These are phyloP conservation scores for Colletotrichum aenigma DNA, from an alignment of 2,329 filamentous ascomycete species.

Conservation along the genomic window DNA sequence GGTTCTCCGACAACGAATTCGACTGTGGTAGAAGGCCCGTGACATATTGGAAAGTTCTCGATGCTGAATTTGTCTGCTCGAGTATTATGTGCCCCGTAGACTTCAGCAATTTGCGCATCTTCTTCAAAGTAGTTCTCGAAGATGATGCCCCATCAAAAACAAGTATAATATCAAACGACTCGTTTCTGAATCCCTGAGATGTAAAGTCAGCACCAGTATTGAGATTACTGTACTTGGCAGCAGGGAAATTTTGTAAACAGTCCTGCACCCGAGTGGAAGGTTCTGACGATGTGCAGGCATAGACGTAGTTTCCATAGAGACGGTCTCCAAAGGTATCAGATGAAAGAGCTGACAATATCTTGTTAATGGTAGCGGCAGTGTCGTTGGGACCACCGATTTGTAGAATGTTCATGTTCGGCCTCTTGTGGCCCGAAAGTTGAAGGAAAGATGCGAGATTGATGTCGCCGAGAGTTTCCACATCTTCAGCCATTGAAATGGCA, in stretches of 20 bases:
- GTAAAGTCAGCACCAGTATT: conserved; percentile 33
- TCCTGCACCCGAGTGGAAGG: background rate
- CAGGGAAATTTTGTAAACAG: background rate
- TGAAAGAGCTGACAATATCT: background rate
- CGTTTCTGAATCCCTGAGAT: conserved; percentile 16
- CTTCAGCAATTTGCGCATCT: conserved; percentile 4
- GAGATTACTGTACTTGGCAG: background rate
- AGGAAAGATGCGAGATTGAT: background rate
- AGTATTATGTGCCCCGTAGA: background rate
- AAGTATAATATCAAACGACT: conserved; percentile 32
- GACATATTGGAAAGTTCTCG: background rate
- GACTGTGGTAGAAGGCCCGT: background rate
- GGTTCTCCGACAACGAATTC: background rate
- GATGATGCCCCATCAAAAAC: background rate
- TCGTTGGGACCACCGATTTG: background rate
- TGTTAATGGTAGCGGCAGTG: no score
- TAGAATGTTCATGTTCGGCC: conserved; percentile 16
- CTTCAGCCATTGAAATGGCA: background rate
- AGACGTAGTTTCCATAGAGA: conserved; percentile 24
- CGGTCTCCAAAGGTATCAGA: background rate
- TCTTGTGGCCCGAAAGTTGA: conserved; percentile 25
- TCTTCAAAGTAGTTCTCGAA: background rate
- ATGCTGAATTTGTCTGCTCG: background rate
- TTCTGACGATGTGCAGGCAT: conserved; percentile 28
- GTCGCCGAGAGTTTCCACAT: background rate